Conservation (phyloP, 208 protist species). For the Angomonas ambiguus region DNA sequence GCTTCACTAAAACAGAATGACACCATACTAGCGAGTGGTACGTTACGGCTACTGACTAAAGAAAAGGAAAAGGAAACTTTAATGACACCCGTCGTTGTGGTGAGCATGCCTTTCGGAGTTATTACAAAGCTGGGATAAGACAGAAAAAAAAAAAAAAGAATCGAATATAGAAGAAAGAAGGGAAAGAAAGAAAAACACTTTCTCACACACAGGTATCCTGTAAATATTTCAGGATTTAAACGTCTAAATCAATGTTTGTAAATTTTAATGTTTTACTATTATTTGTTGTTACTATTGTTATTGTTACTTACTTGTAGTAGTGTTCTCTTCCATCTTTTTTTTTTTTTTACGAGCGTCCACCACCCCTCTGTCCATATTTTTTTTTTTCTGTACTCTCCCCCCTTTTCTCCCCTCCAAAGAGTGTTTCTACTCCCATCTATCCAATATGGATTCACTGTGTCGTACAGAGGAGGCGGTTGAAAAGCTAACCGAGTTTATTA, state of each 20-base stretch:
- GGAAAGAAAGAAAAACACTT: too few relatives aligned
- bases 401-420: neutral
- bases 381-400: neutral
- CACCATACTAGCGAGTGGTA: constrained; percentile 56
- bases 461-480: constrained; percentile 54
- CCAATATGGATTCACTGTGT: constrained; percentile 33
- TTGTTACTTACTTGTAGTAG: too few relatives aligned
- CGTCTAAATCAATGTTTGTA: too few relatives aligned
- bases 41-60: constrained; percentile 50
- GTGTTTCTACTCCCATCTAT: too few relatives aligned
- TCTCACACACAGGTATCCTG: too few relatives aligned
- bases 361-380: neutral
- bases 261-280: too few relatives aligned
- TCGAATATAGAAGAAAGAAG: too few relatives aligned
- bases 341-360: neutral
- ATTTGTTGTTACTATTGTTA: too few relatives aligned
- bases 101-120: constrained; percentile 38
- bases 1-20: constrained; percentile 29
- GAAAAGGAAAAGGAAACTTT: constrained; percentile 53
- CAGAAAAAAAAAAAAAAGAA: too few relatives aligned
- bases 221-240: too few relatives aligned
- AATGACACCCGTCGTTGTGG: constrained; percentile 55
- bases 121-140: constrained; percentile 16
- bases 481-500: constrained; percentile 53
- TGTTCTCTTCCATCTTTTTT: neutral